phyloP scores from a whole-genome alignment of 352 stramenopile species.

The Globisporangium ultimum region DNA sequence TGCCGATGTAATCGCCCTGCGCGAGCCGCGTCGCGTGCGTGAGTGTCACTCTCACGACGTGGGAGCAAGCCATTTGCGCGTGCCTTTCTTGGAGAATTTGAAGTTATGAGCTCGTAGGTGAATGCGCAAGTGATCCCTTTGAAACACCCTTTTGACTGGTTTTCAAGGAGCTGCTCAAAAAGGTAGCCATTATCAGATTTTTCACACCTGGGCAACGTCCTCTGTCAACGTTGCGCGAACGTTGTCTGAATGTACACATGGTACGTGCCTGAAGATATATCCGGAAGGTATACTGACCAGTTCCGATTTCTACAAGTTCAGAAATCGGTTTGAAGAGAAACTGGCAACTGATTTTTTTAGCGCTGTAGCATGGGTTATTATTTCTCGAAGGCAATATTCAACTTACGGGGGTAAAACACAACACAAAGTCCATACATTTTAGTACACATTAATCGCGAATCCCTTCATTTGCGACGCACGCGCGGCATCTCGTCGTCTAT shows the following conservation, averaged over 20 bases:
- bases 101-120: neutral
- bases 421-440: too few species aligned
- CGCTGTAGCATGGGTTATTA: too few species aligned
- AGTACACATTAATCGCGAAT: too few species aligned
- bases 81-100: neutral
- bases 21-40: conserved; percentile 26
- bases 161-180: neutral
- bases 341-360: too few species aligned
- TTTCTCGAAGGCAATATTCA: too few species aligned
- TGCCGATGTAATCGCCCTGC: conserved; percentile 25
- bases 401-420: too few species aligned
- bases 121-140: neutral
- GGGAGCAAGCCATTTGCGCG: neutral
- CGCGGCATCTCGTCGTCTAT: too few species aligned
- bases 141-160: neutral
- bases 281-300: too few species aligned
- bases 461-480: too few species aligned
- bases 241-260: neutral
- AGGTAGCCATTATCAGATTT: conserved; percentile 9
- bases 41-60: conserved; percentile 23
- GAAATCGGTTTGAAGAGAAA: too few species aligned
- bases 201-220: neutral
- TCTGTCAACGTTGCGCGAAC: neutral
- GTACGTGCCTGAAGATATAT: too few species aligned
- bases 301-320: too few species aligned